Percentiles rank a stretch among this genome's conserved stretches.
These are phyloP conservation scores for Tagetes erecta DNA, from an alignment of 129 eudicot species.

Conservation along the genomic window DNA sequence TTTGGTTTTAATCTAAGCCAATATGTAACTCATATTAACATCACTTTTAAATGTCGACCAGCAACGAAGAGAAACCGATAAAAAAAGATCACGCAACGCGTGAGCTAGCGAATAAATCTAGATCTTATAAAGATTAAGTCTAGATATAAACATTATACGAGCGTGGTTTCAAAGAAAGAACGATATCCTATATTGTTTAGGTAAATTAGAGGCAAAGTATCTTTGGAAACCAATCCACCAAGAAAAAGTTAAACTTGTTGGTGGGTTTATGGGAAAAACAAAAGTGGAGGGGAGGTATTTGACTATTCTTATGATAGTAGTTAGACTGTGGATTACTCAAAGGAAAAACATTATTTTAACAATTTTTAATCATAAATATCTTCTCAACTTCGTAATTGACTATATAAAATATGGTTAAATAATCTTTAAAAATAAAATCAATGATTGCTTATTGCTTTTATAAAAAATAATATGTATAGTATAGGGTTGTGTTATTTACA, in stretches of 20 bases:
- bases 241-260: neutral
- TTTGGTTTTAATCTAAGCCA: too few species aligned
- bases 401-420: neutral
- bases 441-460: constrained; percentile 1
- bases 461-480: neutral
- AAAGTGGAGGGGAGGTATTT: constrained; percentile 9
- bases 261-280: neutral
- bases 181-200: neutral
- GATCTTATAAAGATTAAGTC: neutral
- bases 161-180: constrained; percentile 17
- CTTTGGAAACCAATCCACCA: constrained; percentile 3
- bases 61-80: too few species aligned
- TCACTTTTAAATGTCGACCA: too few species aligned
- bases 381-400: neutral
- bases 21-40: too few species aligned
- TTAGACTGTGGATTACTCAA: constrained; percentile 1
- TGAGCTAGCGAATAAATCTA: too few species aligned
- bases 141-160: neutral
- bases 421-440: neutral
- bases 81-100: too few species aligned
- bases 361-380: constrained; percentile 3
- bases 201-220: constrained; percentile 6
- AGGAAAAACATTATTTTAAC: neutral
- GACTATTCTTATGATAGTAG: neutral
- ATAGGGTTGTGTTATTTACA: too few species aligned